Conservation (phyloP, 2,329 filamentous ascomycete species). For the Lasiodiplodia sp. region DNA sequence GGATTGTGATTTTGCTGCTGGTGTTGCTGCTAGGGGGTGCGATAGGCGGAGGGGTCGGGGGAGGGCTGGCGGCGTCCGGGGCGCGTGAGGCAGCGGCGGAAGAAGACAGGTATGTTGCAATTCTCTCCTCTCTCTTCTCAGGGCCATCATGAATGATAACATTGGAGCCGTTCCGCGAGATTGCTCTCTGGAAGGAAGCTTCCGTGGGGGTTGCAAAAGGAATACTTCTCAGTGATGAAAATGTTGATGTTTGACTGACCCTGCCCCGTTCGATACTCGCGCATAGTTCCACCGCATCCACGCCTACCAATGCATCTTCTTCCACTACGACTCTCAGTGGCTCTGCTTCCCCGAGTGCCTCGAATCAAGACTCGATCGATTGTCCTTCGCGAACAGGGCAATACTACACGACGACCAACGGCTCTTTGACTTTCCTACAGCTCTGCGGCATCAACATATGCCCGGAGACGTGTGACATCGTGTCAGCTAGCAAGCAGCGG, state of each 20-base stretch:
- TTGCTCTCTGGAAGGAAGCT: background rate
- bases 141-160: no score
- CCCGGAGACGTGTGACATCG: conserved; percentile 24
- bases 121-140: background rate
- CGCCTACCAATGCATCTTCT: background rate
- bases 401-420: conserved; percentile 21
- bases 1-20: background rate
- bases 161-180: background rate
- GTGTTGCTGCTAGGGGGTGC: conserved; percentile 11
- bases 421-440: conserved; percentile 6
- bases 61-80: conserved; percentile 13
- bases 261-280: background rate
- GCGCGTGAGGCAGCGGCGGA: background rate
- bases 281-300: background rate
- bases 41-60: conserved; percentile 16
- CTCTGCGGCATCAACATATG: conserved; percentile 22
- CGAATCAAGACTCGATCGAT: background rate
- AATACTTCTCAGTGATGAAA: background rate
- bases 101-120: conserved; percentile 1
- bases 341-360: background rate
- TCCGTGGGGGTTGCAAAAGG: background rate
- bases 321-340: conserved; percentile 8
- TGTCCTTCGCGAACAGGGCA: conserved; percentile 2
- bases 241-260: background rate
- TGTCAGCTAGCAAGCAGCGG: conserved; percentile 5